Conservation (phyloP, 2,329 filamentous ascomycete genomes). For the Corinectria fuckeliana region DNA sequence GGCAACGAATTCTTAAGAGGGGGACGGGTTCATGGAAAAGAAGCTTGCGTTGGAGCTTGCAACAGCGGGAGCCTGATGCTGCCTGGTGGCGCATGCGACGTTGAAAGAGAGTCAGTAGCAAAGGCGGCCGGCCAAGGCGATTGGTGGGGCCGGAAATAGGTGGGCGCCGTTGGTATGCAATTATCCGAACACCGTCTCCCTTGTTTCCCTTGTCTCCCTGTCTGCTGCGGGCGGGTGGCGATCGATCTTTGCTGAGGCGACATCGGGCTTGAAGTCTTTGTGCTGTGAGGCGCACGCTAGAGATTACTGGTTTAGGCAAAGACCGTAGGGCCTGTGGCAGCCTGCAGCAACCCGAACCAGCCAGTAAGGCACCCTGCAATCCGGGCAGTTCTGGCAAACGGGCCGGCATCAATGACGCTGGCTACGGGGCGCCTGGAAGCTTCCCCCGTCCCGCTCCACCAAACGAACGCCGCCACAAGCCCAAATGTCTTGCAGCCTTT, state of each 20-base stretch:
- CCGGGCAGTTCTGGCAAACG: constrained; percentile 8
- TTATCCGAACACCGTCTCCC: constrained; percentile 27
- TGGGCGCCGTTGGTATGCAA: constrained; percentile 32
- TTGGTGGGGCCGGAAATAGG: constrained; percentile 14
- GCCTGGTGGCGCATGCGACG: constrained; percentile 4
- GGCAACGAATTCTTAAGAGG: not conserved
- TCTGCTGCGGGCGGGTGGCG: constrained; percentile 21
- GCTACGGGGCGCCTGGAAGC: constrained; percentile 31
- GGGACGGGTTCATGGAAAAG: not conserved
- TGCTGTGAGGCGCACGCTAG: constrained; percentile 27
- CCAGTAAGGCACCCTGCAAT: not conserved
- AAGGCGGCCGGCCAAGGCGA: constrained; percentile 1
- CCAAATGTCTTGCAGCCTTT: constrained; percentile 33
- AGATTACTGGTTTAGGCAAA: constrained; percentile 30
- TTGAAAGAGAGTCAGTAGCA: constrained; percentile 11
- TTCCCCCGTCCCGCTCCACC: constrained; percentile 30
- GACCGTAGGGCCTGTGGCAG: constrained; percentile 2
- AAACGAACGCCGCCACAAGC: constrained; percentile 25
- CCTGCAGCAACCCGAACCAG: not conserved
- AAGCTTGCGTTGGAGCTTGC: not conserved
- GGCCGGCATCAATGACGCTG: constrained; percentile 32
- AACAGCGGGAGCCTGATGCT: not conserved
- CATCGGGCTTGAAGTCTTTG: not conserved
- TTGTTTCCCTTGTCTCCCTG: not conserved
- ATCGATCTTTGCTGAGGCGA: constrained; percentile 27